phyloP scores from a whole-genome alignment of 2,329 filamentous ascomycete genomes.

The Cytospora paraplurivora region DNA sequence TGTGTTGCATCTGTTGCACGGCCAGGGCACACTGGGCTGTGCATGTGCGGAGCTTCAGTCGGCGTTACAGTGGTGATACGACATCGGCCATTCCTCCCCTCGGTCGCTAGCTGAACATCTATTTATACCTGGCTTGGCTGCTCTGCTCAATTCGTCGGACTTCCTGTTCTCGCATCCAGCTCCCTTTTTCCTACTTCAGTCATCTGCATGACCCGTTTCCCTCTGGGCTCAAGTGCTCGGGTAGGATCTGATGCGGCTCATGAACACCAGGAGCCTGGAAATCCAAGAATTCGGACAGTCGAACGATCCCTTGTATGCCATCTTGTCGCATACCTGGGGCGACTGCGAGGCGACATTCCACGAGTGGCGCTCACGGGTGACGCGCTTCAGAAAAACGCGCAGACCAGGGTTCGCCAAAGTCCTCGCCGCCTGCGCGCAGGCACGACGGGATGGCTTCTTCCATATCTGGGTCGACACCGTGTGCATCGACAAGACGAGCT shows the following conservation, averaged over 20 bases:
- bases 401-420: constrained; percentile 41
- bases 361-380: constrained; percentile 35
- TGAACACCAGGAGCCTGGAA: constrained; percentile 40
- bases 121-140: neutral
- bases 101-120: too few species aligned
- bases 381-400: constrained; percentile 31
- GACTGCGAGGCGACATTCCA: constrained; percentile 39
- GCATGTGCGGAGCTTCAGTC: too few species aligned
- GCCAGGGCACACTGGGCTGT: too few species aligned
- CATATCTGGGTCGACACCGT: constrained; percentile 44
- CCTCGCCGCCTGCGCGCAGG: constrained; percentile 36
- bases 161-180: neutral
- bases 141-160: neutral
- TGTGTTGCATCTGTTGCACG: too few species aligned
- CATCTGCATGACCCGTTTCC: neutral
- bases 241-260: constrained; percentile 39
- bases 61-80: too few species aligned
- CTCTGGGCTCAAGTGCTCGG: neutral
- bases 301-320: constrained; percentile 39
- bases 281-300: constrained; percentile 38
- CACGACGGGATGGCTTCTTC: constrained; percentile 31
- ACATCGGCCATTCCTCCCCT: too few species aligned
- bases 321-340: constrained; percentile 44
- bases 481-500: constrained; percentile 42
- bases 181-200: neutral